phyloP scores from a whole-genome alignment of 768 basidiomycete species.

The Pulveroboletus ravenelii region DNA sequence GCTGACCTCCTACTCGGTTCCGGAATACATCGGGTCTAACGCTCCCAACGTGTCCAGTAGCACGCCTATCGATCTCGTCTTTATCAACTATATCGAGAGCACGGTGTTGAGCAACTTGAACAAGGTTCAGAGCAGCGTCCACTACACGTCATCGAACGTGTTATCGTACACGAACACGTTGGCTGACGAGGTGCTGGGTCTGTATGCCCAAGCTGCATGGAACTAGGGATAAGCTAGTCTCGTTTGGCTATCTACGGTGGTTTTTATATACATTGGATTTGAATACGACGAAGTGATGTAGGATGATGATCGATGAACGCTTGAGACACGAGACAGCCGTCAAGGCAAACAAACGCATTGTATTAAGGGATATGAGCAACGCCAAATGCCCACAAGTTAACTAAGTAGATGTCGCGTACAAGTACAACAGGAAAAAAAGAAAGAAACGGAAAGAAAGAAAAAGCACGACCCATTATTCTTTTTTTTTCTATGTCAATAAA shows the following conservation, averaged over 20 bases:
- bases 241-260: neutral
- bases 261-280: neutral
- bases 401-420: slow-evolving; percentile 1
- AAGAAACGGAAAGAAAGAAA: neutral
- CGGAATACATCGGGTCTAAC: slow-evolving; percentile 56
- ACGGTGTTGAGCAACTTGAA: slow-evolving; percentile 56
- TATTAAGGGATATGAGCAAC: neutral
- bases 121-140: slow-evolving; percentile 42
- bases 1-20: slow-evolving; percentile 48
- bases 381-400: neutral
- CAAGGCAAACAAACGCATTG: neutral
- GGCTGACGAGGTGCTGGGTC: slow-evolving; percentile 35
- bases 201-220: slow-evolving; percentile 37
- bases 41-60: slow-evolving; percentile 46
- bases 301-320: no score
- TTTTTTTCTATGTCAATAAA: slow-evolving; percentile 7
- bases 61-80: slow-evolving; percentile 67
- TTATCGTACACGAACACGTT: slow-evolving; percentile 46
- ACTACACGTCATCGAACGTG: slow-evolving; percentile 51
- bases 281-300: no score
- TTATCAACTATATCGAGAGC: slow-evolving; percentile 61
- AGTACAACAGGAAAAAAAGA: neutral
- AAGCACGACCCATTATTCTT: neutral
- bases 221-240: slow-evolving; percentile 14
- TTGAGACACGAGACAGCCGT: no score